phyloP scores from a whole-genome alignment of 2,329 filamentous ascomycete species.

The Phaeosphaeriaceae sp. region DNA sequence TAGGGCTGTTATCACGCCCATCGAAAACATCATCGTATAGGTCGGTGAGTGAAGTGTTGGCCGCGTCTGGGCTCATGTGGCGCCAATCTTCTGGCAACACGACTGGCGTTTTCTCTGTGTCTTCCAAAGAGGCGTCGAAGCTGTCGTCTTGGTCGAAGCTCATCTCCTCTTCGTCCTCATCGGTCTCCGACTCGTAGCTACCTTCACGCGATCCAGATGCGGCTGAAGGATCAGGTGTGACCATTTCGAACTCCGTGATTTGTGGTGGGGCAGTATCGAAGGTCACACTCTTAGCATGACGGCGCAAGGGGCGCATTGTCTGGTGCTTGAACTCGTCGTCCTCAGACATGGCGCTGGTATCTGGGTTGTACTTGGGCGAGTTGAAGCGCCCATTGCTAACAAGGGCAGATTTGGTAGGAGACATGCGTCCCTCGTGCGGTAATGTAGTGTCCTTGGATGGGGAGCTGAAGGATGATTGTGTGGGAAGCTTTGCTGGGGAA shows the following conservation, averaged over 20 bases:
- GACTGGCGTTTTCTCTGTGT: conserved; percentile 95
- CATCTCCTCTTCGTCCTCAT: conserved; percentile 75
- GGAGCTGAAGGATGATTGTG: conserved; percentile 45
- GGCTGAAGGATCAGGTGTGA: conserved; percentile 91
- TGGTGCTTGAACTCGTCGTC: conserved; percentile 64
- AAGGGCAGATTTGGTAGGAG: conserved; percentile 89
- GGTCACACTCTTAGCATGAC: conserved; percentile 94
- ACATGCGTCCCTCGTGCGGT: conserved; percentile 58
- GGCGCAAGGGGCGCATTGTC: conserved; percentile 72
- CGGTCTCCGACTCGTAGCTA: conserved; percentile 82
- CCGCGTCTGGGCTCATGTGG: conserved; percentile 71
- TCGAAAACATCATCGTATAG: conserved; percentile 72
- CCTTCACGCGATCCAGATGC: conserved; percentile 89
- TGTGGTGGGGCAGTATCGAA: conserved; percentile 94
- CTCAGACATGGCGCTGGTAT: conserved; percentile 45
- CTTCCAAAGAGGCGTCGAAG: conserved; percentile 93
- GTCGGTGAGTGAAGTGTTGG: conserved; percentile 60
- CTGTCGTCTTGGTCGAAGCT: conserved; percentile 77
- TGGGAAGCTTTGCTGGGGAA: conserved; percentile 67
- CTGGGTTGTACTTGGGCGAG: conserved; percentile 49
- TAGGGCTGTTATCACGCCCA: conserved; percentile 67
- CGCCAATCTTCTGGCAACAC: conserved; percentile 98
- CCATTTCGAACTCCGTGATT: conserved; percentile 98
- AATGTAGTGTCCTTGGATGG: conserved; percentile 32
- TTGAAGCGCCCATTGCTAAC: conserved; percentile 67